These are phyloP conservation scores for Crucihimalaya himalaica DNA, from an alignment of 345 rosid species.

Conservation along the genomic window DNA sequence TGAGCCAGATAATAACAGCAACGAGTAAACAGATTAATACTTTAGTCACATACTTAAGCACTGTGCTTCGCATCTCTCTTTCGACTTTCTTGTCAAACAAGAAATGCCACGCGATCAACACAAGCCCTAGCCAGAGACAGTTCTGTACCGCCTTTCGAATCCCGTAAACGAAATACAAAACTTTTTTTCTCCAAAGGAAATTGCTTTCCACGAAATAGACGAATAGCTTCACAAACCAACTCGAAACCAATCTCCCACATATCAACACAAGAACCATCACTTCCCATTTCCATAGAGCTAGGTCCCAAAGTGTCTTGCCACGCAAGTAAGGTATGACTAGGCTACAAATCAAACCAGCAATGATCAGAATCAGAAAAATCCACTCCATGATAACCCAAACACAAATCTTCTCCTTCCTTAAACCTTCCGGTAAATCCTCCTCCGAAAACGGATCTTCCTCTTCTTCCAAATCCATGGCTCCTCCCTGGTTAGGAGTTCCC, in stretches of 20 bases:
- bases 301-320: slow-evolving; percentile 46
- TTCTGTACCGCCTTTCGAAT: slow-evolving; percentile 76
- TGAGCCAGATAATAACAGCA: slow-evolving; percentile 72
- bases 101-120: slow-evolving; percentile 74
- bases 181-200: slow-evolving; percentile 72
- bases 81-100: slow-evolving; percentile 67
- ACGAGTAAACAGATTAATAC: slow-evolving; percentile 69
- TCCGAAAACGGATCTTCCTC: slow-evolving; percentile 75
- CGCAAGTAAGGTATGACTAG: slow-evolving; percentile 47
- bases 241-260: slow-evolving; percentile 82
- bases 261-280: slow-evolving; percentile 74
- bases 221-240: slow-evolving; percentile 67
- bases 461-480: slow-evolving; percentile 50
- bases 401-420: slow-evolving; percentile 48
- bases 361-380: slow-evolving; percentile 62
- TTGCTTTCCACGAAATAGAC: slow-evolving; percentile 77
- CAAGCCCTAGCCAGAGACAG: slow-evolving; percentile 88
- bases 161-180: slow-evolving; percentile 87
- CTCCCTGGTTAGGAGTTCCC: slow-evolving; percentile 23
- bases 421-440: slow-evolving; percentile 82
- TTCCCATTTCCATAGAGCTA: slow-evolving; percentile 89
- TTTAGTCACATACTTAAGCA: slow-evolving; percentile 58
- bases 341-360: slow-evolving; percentile 60
- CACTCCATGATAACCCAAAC: slow-evolving; percentile 58
- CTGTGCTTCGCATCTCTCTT: slow-evolving; percentile 43